Base-by-base conservation (phyloP, 2,329 filamentous ascomycete species). In the Fusarium haematococcum region DNA sequence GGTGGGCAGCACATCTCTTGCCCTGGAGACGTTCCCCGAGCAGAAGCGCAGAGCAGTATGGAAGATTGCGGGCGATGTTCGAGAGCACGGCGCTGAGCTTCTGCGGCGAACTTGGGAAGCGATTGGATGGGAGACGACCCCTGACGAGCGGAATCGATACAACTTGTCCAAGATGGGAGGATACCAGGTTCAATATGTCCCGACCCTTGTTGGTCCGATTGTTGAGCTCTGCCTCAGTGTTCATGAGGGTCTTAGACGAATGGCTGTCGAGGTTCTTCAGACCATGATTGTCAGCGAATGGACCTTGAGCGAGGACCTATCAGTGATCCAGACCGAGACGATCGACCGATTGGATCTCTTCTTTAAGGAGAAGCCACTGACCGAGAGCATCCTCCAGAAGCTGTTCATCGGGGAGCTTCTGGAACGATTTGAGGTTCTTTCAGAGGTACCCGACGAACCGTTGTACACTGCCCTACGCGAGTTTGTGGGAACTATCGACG, bases 261-360 rank as follows among this genome's bases (percentile, higher is more conserved):
- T 97, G 82, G 97, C 96, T 1, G 95, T 98, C 33, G 94, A 98
- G 81, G 94, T 99, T 23, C 84, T 99, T 71, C 95, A 98, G 81
- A 97, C 95, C 4, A 99, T 99, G 97, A 97, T 99, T 78, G 92
- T 98, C 75, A 97, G 95, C 84, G 97, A 99, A 83, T 99, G 97
- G 97, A 95, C 95, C 18, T 84, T 99, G 73, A 98, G 95, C 80
- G 94, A 98, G 80, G 96, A 98, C 80, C 85, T 99, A 57, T 93
- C 93, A 3, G 91, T 97, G 57, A 94, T 99, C 61, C 95, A 98
- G 83, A 97, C 95, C 3, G 97, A 98, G 83, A 95, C 98, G 86
- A 98, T 99, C 77, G 96, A 98, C 79, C 97, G 94, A 75, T 85
- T 99, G 63, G 97, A 99, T 80, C 88, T 89, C 27, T 90, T 98